A percentile compares a stretch with the other conserved stretches of the same genome.
Conservation (phyloP, 768 basidiomycete species). For the Naematelia aurantialba region DNA sequence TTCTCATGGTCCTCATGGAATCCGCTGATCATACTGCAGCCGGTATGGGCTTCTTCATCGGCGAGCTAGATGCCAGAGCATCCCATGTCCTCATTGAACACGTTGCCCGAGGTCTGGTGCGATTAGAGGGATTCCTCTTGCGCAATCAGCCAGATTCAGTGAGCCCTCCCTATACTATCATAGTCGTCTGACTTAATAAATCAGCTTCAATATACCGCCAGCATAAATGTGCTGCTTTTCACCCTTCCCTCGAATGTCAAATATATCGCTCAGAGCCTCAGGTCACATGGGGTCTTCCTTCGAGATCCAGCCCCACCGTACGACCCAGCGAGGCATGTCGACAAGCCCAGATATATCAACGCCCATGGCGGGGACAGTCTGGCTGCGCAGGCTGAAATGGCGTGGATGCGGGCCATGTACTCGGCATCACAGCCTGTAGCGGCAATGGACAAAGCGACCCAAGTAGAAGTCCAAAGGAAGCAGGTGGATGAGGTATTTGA, state of each 20-base stretch:
- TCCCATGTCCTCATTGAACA: conserved; percentile 29
- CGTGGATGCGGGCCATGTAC: conserved; percentile 4
- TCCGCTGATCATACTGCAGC: conserved; percentile 16
- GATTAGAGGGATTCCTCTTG: conserved; percentile 48
- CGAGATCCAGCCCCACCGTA: conserved; percentile 73
- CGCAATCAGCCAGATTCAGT: conserved; percentile 41
- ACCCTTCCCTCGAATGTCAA: conserved; percentile 90
- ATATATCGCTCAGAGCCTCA: conserved; percentile 73
- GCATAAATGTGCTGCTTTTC: conserved; percentile 80
- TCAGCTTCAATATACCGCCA: conserved; percentile 53
- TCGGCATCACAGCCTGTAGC: conserved; percentile 8
- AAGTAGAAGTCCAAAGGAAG: conserved; percentile 82
- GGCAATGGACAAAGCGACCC: conserved; percentile 56
- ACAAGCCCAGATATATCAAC: conserved; percentile 72
- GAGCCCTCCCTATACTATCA: conserved; percentile 12
- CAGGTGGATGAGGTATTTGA: conserved; percentile 94
- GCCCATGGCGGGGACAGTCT: conserved; percentile 60
- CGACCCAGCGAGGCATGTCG: conserved; percentile 58
- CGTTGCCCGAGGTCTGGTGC: conserved; percentile 41
- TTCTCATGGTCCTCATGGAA: not conserved
- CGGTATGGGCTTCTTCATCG: conserved; percentile 32
- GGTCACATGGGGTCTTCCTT: conserved; percentile 64
- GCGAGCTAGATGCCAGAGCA: conserved; percentile 39
- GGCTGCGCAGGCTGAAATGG: conserved; percentile 11
- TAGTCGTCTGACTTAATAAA: conserved; percentile 38